Conservation (phyloP, 495 filamentous ascomycete species). For the Letharia columbiana region DNA sequence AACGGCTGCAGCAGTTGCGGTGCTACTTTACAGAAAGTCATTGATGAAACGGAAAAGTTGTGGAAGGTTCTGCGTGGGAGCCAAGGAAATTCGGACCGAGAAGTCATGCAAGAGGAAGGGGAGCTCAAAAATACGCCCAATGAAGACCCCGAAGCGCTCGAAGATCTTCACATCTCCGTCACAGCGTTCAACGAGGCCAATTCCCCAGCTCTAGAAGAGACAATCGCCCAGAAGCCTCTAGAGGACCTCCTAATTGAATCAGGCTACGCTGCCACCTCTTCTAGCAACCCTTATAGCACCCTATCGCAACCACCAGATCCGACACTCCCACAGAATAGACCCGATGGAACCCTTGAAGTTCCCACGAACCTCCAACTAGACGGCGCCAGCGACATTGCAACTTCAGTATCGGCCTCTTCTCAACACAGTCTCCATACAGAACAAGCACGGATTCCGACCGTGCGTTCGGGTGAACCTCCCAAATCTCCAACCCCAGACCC, state of each 20-base stretch:
- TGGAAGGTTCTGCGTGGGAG: background rate
- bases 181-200: background rate
- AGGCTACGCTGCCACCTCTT: background rate
- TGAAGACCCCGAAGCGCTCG: background rate
- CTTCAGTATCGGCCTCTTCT: background rate
- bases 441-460: background rate
- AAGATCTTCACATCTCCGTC: background rate
- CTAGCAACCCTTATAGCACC: background rate
- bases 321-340: background rate
- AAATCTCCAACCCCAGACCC: slow-evolving; percentile 43
- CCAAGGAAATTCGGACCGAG: background rate
- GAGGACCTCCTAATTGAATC: background rate
- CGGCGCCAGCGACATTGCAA: background rate
- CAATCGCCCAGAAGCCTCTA: background rate
- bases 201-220: slow-evolving; percentile 3
- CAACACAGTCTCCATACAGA: too few relatives aligned
- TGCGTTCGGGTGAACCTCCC: background rate
- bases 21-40: background rate
- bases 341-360: background rate
- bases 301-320: background rate
- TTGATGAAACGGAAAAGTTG: background rate
- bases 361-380: background rate
- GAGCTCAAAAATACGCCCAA: background rate
- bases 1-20: background rate
- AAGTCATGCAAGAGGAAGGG: background rate